Base-by-base conservation (phyloP, 352 stramenopile genomes). In the Pythium vanterpoolii region DNA sequence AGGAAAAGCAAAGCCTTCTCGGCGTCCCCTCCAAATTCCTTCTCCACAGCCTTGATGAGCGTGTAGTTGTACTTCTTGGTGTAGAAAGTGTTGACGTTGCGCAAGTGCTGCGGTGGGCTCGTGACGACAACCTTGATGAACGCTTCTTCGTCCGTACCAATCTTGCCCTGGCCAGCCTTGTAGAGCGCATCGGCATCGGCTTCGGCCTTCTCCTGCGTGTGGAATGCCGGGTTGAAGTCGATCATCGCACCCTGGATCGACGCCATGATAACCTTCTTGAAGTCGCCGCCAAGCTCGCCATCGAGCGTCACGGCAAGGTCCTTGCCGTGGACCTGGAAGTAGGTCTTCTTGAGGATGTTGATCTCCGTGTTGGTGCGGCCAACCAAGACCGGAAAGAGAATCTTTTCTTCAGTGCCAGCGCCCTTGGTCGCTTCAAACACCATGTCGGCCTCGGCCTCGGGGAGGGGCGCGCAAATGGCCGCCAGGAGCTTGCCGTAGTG, bases 261-360 rank as follows among this genome's bases (percentile, higher is more conserved):
- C 19, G 77, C 79, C 51, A 89, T 65, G 56, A 90, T 74, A n/a
- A 81, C 66, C 64, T 87, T 89, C 66, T 82, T 82, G 49, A 90
- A 75, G 68, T 93, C 83, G 23, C 83, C 83, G 26, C 77, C 64
- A 11, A 93, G 66, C 31, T 93, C 83, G 43, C 64, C 66, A 56
- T 86, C 69, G 54, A 90, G 60, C 30, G 71, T 66, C 31, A 83
- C 76, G 30, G 72, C 73, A 45, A 93, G 59, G 43, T 93, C 83
- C 39, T 86, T 68, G 48, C 66, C 62, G 69, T 77, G 74, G 43
- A 86, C 47, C 31, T 87, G 74, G 52, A 79, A 90, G 69, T 77
- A 93, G 0, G 83, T 86, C 68, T 89, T 87, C 69, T 90, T 90
- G 47, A 93, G 74, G 60, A 93, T 89, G 60, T 69, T 69, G 45